Evolutionary conservation across 371 early-diverging fungal genomes (phyloP).

Genomic region (Funneliformis caledonium): DNA sequence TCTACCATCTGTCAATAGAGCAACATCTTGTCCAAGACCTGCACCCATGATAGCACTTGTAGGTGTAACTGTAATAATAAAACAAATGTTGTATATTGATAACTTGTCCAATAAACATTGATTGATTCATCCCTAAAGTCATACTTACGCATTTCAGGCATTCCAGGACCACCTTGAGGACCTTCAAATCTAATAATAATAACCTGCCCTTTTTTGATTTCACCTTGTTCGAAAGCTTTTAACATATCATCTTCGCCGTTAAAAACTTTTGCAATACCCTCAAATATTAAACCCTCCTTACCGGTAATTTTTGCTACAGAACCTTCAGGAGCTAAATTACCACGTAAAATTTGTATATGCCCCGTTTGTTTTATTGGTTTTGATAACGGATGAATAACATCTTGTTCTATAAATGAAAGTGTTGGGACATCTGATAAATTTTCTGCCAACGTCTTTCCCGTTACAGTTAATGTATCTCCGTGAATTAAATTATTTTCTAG

Average conservation of each 20-base stretch:
- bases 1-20: conserved; percentile 94
- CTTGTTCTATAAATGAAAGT: conserved; percentile 73
- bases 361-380: conserved; percentile 92
- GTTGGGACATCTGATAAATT: conserved; percentile 79
- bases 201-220: conserved; percentile 88
- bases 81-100: not conserved
- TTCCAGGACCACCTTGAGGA: conserved; percentile 92
- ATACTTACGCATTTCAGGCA: conserved; percentile 88
- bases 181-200: conserved; percentile 91
- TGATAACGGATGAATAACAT: conserved; percentile 83
- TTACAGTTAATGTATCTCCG: conserved; percentile 90
- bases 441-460: conserved; percentile 92
- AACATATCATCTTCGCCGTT: conserved; percentile 92
- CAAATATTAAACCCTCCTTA: conserved; percentile 91
- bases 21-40: conserved; percentile 95
- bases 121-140: not conserved
- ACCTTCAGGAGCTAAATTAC: conserved; percentile 97
- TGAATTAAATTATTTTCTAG: conserved; percentile 77
- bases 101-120: not conserved
- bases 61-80: conserved; percentile 72
- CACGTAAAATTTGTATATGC: conserved; percentile 91
- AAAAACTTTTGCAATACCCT: conserved; percentile 87
- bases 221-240: conserved; percentile 75
- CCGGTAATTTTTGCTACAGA: conserved; percentile 98
- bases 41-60: conserved; percentile 98